Base-by-base conservation (phyloP, 345 rosid genomes). In the Eucalyptus regnans region DNA sequence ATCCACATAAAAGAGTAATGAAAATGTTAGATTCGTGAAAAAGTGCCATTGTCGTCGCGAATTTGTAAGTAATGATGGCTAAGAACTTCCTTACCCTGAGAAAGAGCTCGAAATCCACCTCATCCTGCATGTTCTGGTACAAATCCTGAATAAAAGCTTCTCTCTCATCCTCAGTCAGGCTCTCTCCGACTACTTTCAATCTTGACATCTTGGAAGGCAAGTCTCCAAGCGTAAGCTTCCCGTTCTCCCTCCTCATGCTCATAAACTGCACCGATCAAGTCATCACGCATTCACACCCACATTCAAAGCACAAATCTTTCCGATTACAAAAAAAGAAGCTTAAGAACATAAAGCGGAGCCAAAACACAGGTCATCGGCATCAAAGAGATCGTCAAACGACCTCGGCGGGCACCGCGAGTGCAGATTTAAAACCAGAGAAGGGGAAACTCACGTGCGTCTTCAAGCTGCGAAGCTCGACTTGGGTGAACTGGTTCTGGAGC, bases 401-500 rank as follows among this genome's bases (percentile, higher is more conserved):
- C 68, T 52, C 81, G 43, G 80, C 62, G 29, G 44, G 33, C 31
- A 25, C 29, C 88, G n/a, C 37, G 50, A 22, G 81, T 71, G 81
- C 56, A 37, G 51, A 85, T 43, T 41, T n/a, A 8, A 50, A 44
- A 9, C 54, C 29, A 54, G 71, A 79, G 3, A 33, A 60, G 16
- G 44, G 16, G 68, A 12, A 50, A 87, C 92, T 87, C 93, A 96
- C 99, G 66, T 98, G 98, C 90, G 97, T 88, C 92, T 98, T 98
- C 79, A 98, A 95, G 94, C 99, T 95, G 41, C 99, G 95, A 88
- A 96, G 99, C 97, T 98, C 99, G 62, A 98, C 99, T 86, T 98
- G 99, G 64, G 99, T 98, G 95, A 98, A 98, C 94, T 98, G 99
- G 91, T 96, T 98, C 87, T 98, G 99, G 60, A 98, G 97, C 95